Conservation (phyloP, 495 filamentous ascomycete species). For the Lasiosphaeria ovina region DNA sequence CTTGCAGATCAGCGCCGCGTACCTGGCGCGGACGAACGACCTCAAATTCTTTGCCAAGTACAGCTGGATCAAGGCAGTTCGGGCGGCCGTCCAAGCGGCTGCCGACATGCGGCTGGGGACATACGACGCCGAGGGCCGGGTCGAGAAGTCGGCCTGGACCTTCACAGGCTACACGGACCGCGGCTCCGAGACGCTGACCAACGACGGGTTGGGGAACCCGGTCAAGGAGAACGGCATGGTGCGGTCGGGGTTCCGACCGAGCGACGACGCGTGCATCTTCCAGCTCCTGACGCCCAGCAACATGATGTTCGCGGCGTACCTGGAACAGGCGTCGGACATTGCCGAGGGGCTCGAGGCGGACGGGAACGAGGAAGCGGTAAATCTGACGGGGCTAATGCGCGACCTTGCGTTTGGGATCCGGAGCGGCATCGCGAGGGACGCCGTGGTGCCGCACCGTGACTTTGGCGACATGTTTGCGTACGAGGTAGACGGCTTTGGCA, state of each 20-base stretch:
- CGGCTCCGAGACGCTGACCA: conserved; percentile 58
- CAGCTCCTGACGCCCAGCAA: conserved; percentile 60
- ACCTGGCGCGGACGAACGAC: conserved; percentile 56
- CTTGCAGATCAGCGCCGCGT: conserved; percentile 57
- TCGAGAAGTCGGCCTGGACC: conserved; percentile 52
- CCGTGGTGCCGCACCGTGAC: conserved; percentile 33
- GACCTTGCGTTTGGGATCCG: conserved; percentile 50
- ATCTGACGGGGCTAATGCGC: conserved; percentile 51
- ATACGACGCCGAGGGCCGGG: conserved; percentile 54
- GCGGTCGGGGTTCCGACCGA: conserved; percentile 61
- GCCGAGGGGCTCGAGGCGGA: conserved; percentile 45
- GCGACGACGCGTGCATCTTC: conserved; percentile 59
- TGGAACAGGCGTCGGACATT: conserved; percentile 52
- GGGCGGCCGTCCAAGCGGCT: conserved; percentile 54
- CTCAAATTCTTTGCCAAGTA: conserved; percentile 58
- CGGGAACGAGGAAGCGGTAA: conserved; percentile 31
- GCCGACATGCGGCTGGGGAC: conserved; percentile 60
- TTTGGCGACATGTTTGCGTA: conserved; percentile 56
- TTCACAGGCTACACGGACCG: conserved; percentile 58
- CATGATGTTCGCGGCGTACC: conserved; percentile 63
- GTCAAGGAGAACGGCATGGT: conserved; percentile 60
- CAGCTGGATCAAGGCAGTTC: conserved; percentile 57
- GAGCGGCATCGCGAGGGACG: conserved; percentile 47
- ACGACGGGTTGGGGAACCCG: conserved; percentile 61
- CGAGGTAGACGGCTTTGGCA: conserved; percentile 61